Base-by-base conservation (phyloP, 768 basidiomycete genomes). In the Tricholoma sp. region DNA sequence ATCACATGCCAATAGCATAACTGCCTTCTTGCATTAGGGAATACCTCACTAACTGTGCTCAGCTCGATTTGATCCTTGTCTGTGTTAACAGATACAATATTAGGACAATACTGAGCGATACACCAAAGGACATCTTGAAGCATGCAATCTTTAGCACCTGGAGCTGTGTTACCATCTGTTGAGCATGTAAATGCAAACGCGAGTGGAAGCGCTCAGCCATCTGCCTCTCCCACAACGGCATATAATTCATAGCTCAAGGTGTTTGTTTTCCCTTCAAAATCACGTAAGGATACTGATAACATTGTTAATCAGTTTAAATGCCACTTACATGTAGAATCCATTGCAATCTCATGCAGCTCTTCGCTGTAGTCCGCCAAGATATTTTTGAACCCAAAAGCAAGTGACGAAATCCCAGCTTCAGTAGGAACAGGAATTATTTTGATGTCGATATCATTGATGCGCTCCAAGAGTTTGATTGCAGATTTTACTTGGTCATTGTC, bases 1-100 rank as follows among this genome's bases (percentile, higher is more conserved):
- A 71, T 59, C 2, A 54, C 63, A 51, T 73, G 72, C 72, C 71
- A 73, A 41, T 69, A 67, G 57, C 71, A 73, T 0, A 73, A 53
- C 57, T 71, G 71, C 29, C 71, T 67, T 49, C 71, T 71, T 5
- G 67, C 63, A 5, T 51, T 3, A 2, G 65, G 60, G 21, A 64
- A 64, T 2, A 59, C 54, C 0, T 31, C 58, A n/a, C n/a, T n/a
- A n/a, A n/a, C n/a, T n/a, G n/a, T n/a, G n/a, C n/a, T n/a, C n/a
- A n/a, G n/a, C n/a, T n/a, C n/a, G n/a, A n/a, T n/a, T n/a, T n/a
- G n/a, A n/a, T n/a, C n/a, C n/a, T n/a, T n/a, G 0, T 73, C 71
- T 0, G 67, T 64, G 3, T 64, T 56, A 0, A 62, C 65, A 57
- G 68, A 67, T 45, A 56, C 60, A 5, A 68, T 64, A 1, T 67